These are phyloP conservation scores for Colletotrichum ledebouriae DNA, from an alignment of 2,329 filamentous ascomycete genomes.

Conservation along the genomic window DNA sequence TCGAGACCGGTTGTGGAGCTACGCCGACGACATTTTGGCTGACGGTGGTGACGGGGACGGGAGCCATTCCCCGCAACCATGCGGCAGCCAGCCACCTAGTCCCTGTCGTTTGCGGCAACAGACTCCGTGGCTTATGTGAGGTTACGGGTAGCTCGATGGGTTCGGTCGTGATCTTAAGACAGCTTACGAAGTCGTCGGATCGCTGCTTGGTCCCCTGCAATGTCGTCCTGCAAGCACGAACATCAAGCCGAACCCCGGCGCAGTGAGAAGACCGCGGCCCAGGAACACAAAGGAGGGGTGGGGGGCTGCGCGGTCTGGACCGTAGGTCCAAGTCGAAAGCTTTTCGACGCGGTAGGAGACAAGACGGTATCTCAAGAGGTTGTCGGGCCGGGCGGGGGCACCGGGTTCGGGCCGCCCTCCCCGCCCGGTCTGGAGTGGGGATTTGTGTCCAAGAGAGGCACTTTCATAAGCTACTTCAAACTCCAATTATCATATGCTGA, in stretches of 20 bases:
- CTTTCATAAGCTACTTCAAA: too few relatives aligned
- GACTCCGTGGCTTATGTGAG: neutral
- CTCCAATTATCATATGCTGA: too few relatives aligned
- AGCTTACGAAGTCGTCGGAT: neutral
- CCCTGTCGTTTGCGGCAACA: neutral
- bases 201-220: neutral
- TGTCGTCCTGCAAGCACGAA: conserved; percentile 3
- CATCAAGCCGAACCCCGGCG: conserved; percentile 7
- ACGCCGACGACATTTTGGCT: conserved; percentile 7
- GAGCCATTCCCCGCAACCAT: neutral
- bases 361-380: conserved; percentile 37
- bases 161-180: neutral
- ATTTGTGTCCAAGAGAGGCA: neutral
- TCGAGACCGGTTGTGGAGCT: conserved; percentile 8
- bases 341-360: neutral
- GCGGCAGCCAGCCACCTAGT: neutral
- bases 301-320: conserved; percentile 7
- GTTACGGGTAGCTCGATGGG: conserved; percentile 3
- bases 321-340: conserved; percentile 8
- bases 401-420: conserved; percentile 24
- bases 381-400: conserved; percentile 39
- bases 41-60: conserved; percentile 25
- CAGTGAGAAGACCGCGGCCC: neutral
- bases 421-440: conserved; percentile 32
- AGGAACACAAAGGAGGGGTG: neutral